phyloP scores from a whole-genome alignment of 768 basidiomycete species.

The Boletus coccyginus region DNA sequence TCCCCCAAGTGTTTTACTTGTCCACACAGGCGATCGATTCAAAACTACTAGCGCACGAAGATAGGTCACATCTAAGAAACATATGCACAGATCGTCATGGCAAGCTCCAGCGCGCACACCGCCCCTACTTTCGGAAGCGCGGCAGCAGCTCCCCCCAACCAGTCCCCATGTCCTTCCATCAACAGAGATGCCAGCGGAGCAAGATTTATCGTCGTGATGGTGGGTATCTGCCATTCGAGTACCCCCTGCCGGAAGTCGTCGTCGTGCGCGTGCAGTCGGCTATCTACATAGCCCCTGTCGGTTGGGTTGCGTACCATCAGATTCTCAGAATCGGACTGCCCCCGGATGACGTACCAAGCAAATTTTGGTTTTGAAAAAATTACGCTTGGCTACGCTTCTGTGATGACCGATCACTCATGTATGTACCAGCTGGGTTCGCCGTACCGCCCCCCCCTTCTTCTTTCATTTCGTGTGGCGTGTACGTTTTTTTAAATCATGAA shows the following conservation, averaged over 20 bases:
- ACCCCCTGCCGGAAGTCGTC: neutral
- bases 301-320: neutral
- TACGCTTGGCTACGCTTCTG: too few relatives aligned
- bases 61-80: neutral
- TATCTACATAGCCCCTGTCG: neutral
- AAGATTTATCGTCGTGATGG: slow-evolving; percentile 51
- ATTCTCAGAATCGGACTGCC: neutral
- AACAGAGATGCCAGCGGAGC: slow-evolving; percentile 1
- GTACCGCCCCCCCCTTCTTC: too few relatives aligned
- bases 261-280: neutral
- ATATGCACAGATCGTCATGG: neutral
- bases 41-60: neutral
- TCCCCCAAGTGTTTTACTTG: too few relatives aligned
- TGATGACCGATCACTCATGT: too few relatives aligned
- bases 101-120: neutral
- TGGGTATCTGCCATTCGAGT: slow-evolving; percentile 19
- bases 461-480: neutral
- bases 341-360: too few relatives aligned
- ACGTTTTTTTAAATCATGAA: neutral
- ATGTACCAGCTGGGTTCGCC: neutral
- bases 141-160: too few relatives aligned
- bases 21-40: neutral
- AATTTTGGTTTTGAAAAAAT: too few relatives aligned
- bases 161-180: neutral
- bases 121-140: neutral